These are phyloP conservation scores for Solanum pinnatisectum DNA, from an alignment of 257 asterid species.

Conservation along the genomic window DNA sequence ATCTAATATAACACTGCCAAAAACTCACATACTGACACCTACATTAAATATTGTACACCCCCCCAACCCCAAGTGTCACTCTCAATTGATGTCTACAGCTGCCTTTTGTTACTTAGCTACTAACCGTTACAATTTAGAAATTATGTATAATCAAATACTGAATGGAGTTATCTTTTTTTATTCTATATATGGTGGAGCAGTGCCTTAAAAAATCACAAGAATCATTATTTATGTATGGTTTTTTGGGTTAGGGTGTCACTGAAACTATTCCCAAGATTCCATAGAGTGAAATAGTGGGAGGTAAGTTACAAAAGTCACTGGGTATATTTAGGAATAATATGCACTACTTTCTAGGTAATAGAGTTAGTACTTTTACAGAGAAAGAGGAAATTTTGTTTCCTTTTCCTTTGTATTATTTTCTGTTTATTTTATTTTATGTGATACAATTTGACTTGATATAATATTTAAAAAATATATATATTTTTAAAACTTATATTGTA, in stretches of 20 bases:
- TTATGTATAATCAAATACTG: not conserved
- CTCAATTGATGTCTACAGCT: not conserved
- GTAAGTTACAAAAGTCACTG: constrained; percentile 5
- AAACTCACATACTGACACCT: not conserved
- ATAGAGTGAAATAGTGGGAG: constrained; percentile 12
- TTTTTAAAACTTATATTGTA: too few species aligned
- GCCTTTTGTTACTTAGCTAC: not conserved
- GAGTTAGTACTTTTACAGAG: not conserved
- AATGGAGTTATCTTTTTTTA: not conserved
- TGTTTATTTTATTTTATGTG: not conserved
- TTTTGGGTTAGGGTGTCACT: constrained; percentile 14
- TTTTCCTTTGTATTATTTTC: not conserved
- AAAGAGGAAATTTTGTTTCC: constrained; percentile 1
- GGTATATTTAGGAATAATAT: constrained; percentile 19
- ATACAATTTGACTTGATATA: too few species aligned
- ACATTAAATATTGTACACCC: not conserved
- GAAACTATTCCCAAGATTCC: constrained; percentile 48
- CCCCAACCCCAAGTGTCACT: not conserved
- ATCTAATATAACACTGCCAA: not conserved
- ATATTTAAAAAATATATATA: too few species aligned
- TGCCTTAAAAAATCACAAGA: not conserved
- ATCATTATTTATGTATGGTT: not conserved
- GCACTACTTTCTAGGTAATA: constrained; percentile 25
- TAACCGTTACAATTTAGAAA: not conserved
- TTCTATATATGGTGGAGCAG: not conserved